Evolutionary conservation across 106 monocot genomes (phyloP).

Genomic region (Iris macrosiphon): DNA sequence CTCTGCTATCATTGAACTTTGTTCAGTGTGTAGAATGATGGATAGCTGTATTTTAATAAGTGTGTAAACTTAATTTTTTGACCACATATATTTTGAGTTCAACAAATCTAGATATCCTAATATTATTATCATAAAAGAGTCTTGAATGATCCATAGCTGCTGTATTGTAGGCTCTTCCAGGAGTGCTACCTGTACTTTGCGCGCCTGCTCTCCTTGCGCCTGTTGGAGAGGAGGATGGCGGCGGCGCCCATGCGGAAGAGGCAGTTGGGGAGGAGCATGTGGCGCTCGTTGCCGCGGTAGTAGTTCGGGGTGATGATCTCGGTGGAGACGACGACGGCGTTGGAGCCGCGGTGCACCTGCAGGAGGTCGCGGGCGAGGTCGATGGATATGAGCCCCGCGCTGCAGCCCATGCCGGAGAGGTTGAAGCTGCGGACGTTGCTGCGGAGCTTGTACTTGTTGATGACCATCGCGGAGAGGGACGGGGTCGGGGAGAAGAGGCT

Average conservation of each 20-base stretch:
- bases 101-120: no score
- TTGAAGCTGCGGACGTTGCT: conserved; percentile 25
- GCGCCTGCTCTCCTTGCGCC: conserved; percentile 4
- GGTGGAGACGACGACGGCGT: conserved; percentile 13
- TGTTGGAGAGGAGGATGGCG: conserved; percentile 16
- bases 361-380: conserved; percentile 37
- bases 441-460: conserved; percentile 40
- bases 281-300: conserved; percentile 13
- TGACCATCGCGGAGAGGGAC: conserved; percentile 30
- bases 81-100: no score
- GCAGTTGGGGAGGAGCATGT: conserved; percentile 19
- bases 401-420: conserved; percentile 55
- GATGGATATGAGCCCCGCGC: conserved; percentile 45
- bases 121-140: no score
- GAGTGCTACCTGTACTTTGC: conserved; percentile 22
- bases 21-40: no score
- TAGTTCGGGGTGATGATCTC: conserved; percentile 21
- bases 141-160: no score
- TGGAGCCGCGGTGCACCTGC: conserved; percentile 10
- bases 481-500: conserved; percentile 51
- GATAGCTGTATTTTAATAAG: no score
- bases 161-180: no score
- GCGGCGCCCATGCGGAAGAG: conserved; percentile 22
- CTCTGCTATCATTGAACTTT: no score
- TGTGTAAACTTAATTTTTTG: no score